Evolutionary conservation across 768 basidiomycete species (phyloP).

Genomic region (Auricularia sp.): DNA sequence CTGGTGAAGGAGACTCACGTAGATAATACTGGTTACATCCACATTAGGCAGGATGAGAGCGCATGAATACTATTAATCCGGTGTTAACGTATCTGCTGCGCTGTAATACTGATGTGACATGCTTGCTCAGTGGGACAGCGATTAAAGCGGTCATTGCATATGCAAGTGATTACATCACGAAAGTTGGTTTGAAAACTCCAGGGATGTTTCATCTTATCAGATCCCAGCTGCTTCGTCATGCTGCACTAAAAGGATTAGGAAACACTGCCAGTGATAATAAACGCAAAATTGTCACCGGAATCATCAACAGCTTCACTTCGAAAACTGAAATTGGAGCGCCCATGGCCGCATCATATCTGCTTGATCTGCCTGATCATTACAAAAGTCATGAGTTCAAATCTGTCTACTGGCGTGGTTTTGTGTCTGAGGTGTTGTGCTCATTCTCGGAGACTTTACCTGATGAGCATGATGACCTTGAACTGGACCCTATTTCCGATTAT

Average conservation of each 20-base stretch:
- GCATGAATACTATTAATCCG: slow-evolving; percentile 27
- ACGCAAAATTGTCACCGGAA: not conserved
- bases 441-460: not conserved
- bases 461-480: too few species aligned
- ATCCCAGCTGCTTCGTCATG: slow-evolving; percentile 15
- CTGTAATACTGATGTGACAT: slow-evolving; percentile 15
- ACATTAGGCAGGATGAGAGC: slow-evolving; percentile 22
- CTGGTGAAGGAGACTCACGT: slow-evolving; percentile 16
- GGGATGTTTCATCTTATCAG: slow-evolving; percentile 24
- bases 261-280: not conserved
- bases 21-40: slow-evolving; percentile 21
- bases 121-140: slow-evolving; percentile 10
- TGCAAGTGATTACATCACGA: slow-evolving; percentile 12
- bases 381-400: slow-evolving; percentile 2
- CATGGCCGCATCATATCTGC: not conserved
- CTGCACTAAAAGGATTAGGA: slow-evolving; percentile 10
- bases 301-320: not conserved
- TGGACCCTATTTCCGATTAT: not conserved
- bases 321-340: not conserved
- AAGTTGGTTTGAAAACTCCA: slow-evolving; percentile 13
- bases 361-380: slow-evolving; percentile 1
- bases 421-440: not conserved
- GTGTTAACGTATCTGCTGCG: slow-evolving; percentile 20
- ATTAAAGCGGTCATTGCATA: slow-evolving; percentile 11
- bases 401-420: not conserved